Base-by-base conservation (phyloP, 306 rosid species). In the Erythrophleum fordii region DNA sequence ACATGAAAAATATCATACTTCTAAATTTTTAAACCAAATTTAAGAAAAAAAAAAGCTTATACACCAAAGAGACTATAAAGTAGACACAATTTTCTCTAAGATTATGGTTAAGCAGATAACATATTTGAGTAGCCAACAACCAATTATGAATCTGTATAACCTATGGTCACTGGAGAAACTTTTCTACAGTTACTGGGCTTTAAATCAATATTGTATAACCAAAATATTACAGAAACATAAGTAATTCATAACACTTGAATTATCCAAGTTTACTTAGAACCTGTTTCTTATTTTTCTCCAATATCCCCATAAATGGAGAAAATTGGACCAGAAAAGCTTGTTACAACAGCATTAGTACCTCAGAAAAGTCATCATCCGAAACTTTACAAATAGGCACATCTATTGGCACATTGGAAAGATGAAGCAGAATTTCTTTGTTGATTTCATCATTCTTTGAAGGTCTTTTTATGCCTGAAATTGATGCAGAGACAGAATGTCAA, bases 291-390 rank as follows among this genome's bases (percentile, higher is more conserved):
- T 46, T 74, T 45, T 56, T 79, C 80, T 70, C 70, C 74, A 35
- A 56, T 73, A 55, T 79, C 51, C 65, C 58, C 22, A 31, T 3
- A 79, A 34, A 75, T 28, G 20, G 41, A 34, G 37, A 14, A 29
- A 77, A 73, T n/a, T 28, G 13, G 46, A 55, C 64, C 65, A 76
- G 29, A 75, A 70, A 49, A 67, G 39, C 42, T 56, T 65, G 61
- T 51, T 78, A 84, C 73, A 52, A 79, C 34, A 73, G 72, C 22
- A 48, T 53, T 77, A 52, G 79, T 85, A 94, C 98, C 97, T 90
- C 79, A 37, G 86, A 76, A 70, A 94, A 90, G 81, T 94, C 89
- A 72, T 82, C 95, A 25, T 94, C 95, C 4, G 98, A 90, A 70
- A 94, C 81, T 81, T 87, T 86, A 82, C 77, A 74, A 78, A 90